A percentile compares a stretch with the other conserved stretches of the same genome.
Conservation (phyloP, 129 eudicot species). For the Dittrichia graveolens region DNA sequence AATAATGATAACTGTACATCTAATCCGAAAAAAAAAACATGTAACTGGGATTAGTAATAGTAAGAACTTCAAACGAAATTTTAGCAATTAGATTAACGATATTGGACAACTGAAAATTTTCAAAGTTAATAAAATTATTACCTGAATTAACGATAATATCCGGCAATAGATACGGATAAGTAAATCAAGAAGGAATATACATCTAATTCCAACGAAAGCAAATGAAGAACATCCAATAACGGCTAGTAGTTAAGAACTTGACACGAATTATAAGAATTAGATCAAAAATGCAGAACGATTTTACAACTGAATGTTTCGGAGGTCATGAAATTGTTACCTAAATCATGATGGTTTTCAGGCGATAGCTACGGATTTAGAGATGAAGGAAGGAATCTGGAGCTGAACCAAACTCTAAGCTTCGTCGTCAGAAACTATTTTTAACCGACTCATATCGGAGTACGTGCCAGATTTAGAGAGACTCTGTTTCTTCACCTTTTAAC, state of each 20-base stretch:
- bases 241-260: constrained; percentile 8
- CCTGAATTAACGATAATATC: constrained; percentile 27
- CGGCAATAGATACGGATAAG: background rate
- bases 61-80: background rate
- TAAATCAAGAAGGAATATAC: background rate
- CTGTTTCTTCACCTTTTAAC: constrained; percentile 8
- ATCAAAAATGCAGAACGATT: constrained; percentile 24
- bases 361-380: constrained; percentile 12
- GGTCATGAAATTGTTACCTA: constrained; percentile 16
- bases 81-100: background rate
- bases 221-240: background rate
- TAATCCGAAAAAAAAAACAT: background rate
- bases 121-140: constrained; percentile 6
- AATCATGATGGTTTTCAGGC: constrained; percentile 12
- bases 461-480: constrained; percentile 27
- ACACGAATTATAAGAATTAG: constrained; percentile 11
- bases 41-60: background rate
- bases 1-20: background rate
- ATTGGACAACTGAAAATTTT: background rate
- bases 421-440: background rate
- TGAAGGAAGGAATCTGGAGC: constrained; percentile 23
- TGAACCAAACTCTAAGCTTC: constrained; percentile 7
- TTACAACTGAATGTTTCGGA: background rate
- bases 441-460: constrained; percentile 27
- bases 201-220: background rate